These are phyloP conservation scores for Phytophthora melonis DNA, from an alignment of 352 stramenopile species.

Conservation along the genomic window DNA sequence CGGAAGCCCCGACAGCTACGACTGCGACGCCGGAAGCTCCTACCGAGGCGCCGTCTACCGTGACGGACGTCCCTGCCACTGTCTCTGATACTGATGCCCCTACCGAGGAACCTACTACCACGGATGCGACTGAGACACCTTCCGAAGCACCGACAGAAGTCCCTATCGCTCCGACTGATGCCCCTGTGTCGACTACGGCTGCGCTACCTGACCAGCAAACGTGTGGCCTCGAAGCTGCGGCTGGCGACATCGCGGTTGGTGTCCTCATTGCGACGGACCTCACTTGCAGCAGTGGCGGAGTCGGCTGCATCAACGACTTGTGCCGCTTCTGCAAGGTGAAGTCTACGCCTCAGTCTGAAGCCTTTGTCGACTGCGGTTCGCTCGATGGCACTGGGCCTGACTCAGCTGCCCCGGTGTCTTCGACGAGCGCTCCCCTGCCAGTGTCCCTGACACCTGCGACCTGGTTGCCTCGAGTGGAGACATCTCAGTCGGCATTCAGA, in stretches of 20 bases:
- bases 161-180: not conserved
- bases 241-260: slow-evolving; percentile 37
- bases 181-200: not conserved
- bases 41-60: not conserved
- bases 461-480: slow-evolving; percentile 34
- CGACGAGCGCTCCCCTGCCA: not conserved
- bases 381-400: slow-evolving; percentile 3
- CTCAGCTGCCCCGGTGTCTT: not conserved
- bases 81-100: not conserved
- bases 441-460: slow-evolving; percentile 1
- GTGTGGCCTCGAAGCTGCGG: slow-evolving; percentile 20
- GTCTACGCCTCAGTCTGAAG: slow-evolving; percentile 30
- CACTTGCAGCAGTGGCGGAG: slow-evolving; percentile 35
- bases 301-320: slow-evolving; percentile 50
- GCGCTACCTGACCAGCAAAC: not conserved
- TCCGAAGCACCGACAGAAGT: not conserved
- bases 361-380: slow-evolving; percentile 27
- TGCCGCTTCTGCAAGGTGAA: slow-evolving; percentile 57
- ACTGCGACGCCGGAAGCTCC: not conserved
- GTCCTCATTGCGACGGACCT: slow-evolving; percentile 42
- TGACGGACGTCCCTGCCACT: not conserved
- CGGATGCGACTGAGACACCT: not conserved
- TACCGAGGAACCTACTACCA: too few species aligned
- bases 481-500: slow-evolving; percentile 31
- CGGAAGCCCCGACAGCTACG: not conserved